phyloP scores from a whole-genome alignment of 1,284 basidiomycete species.

The Clitocybe nebularis region DNA sequence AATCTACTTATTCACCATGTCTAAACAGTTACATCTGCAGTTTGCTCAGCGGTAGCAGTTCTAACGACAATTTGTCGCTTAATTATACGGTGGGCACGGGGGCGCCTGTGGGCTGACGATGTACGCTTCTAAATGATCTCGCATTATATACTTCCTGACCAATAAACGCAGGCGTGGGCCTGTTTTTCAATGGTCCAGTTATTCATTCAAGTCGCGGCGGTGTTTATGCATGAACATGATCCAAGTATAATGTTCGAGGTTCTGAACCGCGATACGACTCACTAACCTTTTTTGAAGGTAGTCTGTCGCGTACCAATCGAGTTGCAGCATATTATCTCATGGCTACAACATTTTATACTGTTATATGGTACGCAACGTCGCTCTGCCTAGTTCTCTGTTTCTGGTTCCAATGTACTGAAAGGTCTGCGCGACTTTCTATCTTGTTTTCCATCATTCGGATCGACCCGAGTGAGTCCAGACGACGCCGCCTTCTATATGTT shows the following conservation, averaged over 20 bases:
- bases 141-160: no score
- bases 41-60: conserved; percentile 24
- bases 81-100: conserved; percentile 29
- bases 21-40: conserved; percentile 12
- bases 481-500: conserved; percentile 24
- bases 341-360: conserved; percentile 36
- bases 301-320: conserved; percentile 2
- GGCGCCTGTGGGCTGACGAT: conserved; percentile 36
- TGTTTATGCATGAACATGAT: conserved; percentile 29
- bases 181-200: conserved; percentile 19
- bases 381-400: background rate
- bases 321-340: conserved; percentile 42
- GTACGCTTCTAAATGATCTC: conserved; percentile 15
- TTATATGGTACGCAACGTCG: conserved; percentile 34
- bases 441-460: conserved; percentile 46
- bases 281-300: background rate
- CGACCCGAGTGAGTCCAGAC: conserved; percentile 27
- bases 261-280: no score
- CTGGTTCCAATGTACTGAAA: conserved; percentile 8
- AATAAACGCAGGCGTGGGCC: conserved; percentile 20
- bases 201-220: conserved; percentile 26
- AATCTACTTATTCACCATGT: no score
- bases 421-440: conserved; percentile 41
- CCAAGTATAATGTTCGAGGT: conserved; percentile 18
- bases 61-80: conserved; percentile 32